Conservation (phyloP, 73 alveolate genomes). For the Durusdinium trenchii region DNA sequence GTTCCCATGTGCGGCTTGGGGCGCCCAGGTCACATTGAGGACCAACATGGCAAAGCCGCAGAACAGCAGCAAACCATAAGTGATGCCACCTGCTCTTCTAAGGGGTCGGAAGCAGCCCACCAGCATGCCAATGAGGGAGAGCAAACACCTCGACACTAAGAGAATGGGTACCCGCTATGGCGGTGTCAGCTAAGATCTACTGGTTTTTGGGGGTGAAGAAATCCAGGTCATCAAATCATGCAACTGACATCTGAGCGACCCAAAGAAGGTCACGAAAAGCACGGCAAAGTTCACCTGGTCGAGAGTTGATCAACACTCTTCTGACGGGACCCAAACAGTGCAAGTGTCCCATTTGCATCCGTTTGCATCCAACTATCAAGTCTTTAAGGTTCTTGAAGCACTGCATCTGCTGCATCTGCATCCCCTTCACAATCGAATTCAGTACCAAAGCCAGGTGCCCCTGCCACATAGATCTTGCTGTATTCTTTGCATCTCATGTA, state of each 20-base stretch:
- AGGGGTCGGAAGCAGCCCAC: slow-evolving; percentile 29
- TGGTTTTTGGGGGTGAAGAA: too few species aligned
- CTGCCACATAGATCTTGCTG: slow-evolving; percentile 36
- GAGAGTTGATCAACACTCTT: not conserved
- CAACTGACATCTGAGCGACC: not conserved
- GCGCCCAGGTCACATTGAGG: slow-evolving; percentile 9
- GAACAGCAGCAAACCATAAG: slow-evolving; percentile 61
- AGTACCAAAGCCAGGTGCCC: not conserved
- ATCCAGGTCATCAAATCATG: too few species aligned
- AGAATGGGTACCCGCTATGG: too few species aligned
- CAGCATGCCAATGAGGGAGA: slow-evolving; percentile 4
- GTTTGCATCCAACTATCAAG: too few species aligned
- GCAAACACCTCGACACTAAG: slow-evolving; percentile 31
- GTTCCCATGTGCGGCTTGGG: not conserved
- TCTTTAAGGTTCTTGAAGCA: too few species aligned
- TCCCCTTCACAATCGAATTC: too few species aligned
- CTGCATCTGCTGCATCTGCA: too few species aligned
- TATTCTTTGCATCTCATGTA: slow-evolving; percentile 68
- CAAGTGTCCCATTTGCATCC: too few species aligned
- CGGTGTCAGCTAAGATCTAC: too few species aligned
- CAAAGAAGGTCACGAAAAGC: not conserved
- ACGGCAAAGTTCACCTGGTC: slow-evolving; percentile 19
- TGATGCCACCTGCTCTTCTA: slow-evolving; percentile 34
- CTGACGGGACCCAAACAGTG: too few species aligned
- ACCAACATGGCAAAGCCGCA: not conserved